Percentiles rank a stretch among this genome's conserved stretches.
Evolutionary conservation across 805 yeast species (phyloP).

Genomic region (Wickerhamiella dianesei): DNA sequence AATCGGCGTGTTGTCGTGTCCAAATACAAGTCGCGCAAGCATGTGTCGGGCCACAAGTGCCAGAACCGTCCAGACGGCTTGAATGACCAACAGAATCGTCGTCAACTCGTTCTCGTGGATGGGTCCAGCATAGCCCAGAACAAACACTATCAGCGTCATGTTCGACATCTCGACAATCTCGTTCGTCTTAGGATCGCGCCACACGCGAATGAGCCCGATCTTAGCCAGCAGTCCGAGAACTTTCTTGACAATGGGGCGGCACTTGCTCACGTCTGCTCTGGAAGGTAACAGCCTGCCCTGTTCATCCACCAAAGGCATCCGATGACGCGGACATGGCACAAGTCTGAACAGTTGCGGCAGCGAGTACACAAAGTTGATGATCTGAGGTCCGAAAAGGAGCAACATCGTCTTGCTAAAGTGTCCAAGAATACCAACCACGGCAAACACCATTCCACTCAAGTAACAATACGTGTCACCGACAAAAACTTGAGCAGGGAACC

Average conservation of each 20-base stretch:
- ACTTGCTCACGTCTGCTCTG: slow-evolving; percentile 23
- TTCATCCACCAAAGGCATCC: slow-evolving; percentile 66
- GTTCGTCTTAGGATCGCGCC: slow-evolving; percentile 21
- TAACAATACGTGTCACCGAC: slow-evolving; percentile 98
- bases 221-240: slow-evolving; percentile 36
- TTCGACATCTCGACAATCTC: slow-evolving; percentile 45
- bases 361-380: slow-evolving; percentile 76
- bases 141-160: slow-evolving; percentile 75
- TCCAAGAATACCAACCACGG: slow-evolving; percentile 89
- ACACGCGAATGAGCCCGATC: slow-evolving; percentile 37
- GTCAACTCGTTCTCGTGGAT: slow-evolving; percentile 72
- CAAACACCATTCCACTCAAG: slow-evolving; percentile 97
- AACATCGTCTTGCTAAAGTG: slow-evolving; percentile 90
- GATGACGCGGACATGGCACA: slow-evolving; percentile 90
- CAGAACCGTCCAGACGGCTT: slow-evolving; percentile 48
- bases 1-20: slow-evolving; percentile 50
- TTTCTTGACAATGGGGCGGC: slow-evolving; percentile 9
- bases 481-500: slow-evolving; percentile 85
- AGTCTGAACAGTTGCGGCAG: slow-evolving; percentile 81
- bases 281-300: slow-evolving; percentile 67
- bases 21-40: slow-evolving; percentile 74
- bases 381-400: slow-evolving; percentile 79
- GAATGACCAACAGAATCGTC: slow-evolving; percentile 41
- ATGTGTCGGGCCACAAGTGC: slow-evolving; percentile 69
- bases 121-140: slow-evolving; percentile 81